Evolutionary conservation across 2,329 filamentous ascomycete genomes (phyloP).

Genomic region (Beauveria sp.): DNA sequence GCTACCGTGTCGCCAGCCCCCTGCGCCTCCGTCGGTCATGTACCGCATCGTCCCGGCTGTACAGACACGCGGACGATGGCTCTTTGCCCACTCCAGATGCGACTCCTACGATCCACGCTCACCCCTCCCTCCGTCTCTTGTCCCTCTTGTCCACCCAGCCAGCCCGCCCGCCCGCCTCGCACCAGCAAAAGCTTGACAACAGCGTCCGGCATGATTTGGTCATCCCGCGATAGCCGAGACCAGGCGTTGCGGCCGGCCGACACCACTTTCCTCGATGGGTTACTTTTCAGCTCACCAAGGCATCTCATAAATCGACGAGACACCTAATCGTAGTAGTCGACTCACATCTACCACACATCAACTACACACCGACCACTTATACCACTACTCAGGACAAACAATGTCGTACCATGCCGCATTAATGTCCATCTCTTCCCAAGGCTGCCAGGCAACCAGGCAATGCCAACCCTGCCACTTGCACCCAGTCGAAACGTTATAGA

Average conservation of each 20-base stretch:
- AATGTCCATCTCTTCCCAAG: neutral
- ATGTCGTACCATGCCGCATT: neutral
- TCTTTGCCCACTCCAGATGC: neutral
- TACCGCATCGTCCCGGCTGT: conserved; percentile 7
- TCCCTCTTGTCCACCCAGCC: neutral
- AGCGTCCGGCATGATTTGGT: neutral
- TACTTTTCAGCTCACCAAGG: conserved; percentile 5
- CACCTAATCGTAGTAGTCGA: neutral
- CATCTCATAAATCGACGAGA: neutral
- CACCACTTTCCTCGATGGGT: neutral
- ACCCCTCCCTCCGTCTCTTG: neutral
- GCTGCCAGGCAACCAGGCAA: neutral
- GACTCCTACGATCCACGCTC: neutral
- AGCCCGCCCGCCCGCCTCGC: neutral
- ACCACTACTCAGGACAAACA: neutral
- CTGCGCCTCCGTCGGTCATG: conserved; percentile 7
- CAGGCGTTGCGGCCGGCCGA: neutral
- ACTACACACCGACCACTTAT: too few relatives aligned
- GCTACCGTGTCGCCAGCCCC: neutral
- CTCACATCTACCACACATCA: neutral
- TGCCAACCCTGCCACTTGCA: neutral
- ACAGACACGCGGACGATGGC: neutral
- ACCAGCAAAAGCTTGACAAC: neutral
- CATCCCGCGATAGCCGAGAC: conserved; percentile 11
- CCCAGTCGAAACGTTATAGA: neutral